phyloP scores from a whole-genome alignment of 495 filamentous ascomycete genomes.

The Parathielavia appendiculata region DNA sequence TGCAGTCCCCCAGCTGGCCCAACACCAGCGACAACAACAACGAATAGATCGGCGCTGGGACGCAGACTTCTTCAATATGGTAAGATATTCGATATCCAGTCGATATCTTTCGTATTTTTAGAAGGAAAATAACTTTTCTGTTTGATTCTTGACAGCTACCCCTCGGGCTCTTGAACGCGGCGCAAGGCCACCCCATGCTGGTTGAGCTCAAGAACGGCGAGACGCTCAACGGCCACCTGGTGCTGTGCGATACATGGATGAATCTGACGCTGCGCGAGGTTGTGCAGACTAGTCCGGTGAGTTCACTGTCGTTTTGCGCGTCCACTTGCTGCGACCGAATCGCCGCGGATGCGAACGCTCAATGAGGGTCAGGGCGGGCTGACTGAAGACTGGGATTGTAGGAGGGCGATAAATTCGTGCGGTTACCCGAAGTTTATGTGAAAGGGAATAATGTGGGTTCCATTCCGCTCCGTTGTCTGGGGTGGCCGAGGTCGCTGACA shows the following conservation, averaged over 20 bases:
- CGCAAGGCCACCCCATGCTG: conserved; percentile 97
- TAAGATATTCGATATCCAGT: background rate
- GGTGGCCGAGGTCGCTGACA: background rate
- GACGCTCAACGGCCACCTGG: conserved; percentile 90
- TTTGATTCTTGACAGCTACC: conserved; percentile 57
- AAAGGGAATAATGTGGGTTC: conserved; percentile 85
- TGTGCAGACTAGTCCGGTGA: conserved; percentile 83
- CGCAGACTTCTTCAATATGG: conserved; percentile 8
- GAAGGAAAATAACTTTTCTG: background rate
- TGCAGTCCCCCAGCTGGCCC: conserved; percentile 4
- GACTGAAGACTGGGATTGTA: conserved; percentile 21
- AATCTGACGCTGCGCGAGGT: conserved; percentile 95
- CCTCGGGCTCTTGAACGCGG: conserved; percentile 86
- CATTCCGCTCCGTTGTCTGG: background rate
- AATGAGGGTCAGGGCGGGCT: conserved; percentile 8
- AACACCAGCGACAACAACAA: background rate
- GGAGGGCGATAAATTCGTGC: conserved; percentile 90
- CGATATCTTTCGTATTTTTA: background rate
- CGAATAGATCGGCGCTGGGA: conserved; percentile 1
- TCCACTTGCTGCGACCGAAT: background rate
- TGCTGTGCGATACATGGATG: conserved; percentile 99
- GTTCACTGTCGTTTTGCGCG: conserved; percentile 7
- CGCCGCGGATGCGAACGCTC: background rate
- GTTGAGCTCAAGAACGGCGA: conserved; percentile 99
- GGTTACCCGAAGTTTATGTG: conserved; percentile 89